These are phyloP conservation scores for Leucocoprinus birnbaumii DNA, from an alignment of 768 basidiomycete species.

Conservation along the genomic window DNA sequence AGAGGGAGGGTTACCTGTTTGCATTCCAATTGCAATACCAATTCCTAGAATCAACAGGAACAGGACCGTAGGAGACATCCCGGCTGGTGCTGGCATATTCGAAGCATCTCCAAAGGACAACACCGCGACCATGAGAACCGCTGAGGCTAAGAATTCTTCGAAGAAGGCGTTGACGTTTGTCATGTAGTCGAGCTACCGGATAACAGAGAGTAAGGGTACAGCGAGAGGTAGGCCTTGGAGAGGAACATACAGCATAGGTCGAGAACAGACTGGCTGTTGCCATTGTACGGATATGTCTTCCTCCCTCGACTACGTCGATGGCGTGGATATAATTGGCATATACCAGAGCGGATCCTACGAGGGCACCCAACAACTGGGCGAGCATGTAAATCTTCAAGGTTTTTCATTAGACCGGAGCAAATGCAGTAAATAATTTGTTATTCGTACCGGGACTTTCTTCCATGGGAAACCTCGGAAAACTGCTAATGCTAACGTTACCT, in stretches of 20 bases:
- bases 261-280: constrained; percentile 56
- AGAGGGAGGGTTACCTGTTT: constrained; percentile 40
- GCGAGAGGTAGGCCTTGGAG: neutral
- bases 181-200: constrained; percentile 33
- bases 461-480: constrained; percentile 74
- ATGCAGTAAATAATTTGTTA: neutral
- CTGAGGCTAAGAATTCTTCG: constrained; percentile 52
- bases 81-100: constrained; percentile 44
- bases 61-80: constrained; percentile 51
- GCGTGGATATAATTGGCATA: constrained; percentile 70
- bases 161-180: constrained; percentile 38
- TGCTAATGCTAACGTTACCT: constrained; percentile 72
- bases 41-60: constrained; percentile 62
- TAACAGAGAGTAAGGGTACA: neutral
- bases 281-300: constrained; percentile 50
- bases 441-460: constrained; percentile 66
- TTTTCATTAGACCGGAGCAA: neutral
- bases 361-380: constrained; percentile 59
- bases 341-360: constrained; percentile 53
- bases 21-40: constrained; percentile 54
- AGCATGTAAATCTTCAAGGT: constrained; percentile 22
- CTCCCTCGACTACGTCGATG: constrained; percentile 63
- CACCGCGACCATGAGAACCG: constrained; percentile 51
- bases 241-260: constrained; percentile 52
- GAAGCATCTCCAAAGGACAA: constrained; percentile 51